Conservation (phyloP, 805 yeast species). For the Blastobotrys parvus region DNA sequence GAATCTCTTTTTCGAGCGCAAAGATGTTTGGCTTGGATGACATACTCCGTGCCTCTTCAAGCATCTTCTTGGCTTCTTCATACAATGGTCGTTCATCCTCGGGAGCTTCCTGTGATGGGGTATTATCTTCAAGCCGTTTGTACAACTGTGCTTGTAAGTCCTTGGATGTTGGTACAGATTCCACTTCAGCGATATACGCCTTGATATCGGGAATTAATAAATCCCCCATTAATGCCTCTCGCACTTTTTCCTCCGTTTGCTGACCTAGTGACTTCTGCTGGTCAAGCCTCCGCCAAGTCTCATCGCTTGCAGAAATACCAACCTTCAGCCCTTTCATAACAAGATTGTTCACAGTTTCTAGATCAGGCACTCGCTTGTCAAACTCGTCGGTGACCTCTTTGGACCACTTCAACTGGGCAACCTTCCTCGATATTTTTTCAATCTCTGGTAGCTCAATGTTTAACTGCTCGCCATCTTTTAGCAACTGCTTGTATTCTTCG, state of each 20-base stretch:
- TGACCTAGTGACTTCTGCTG: constrained; percentile 13
- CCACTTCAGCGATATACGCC: neutral
- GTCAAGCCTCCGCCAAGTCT: constrained; percentile 9
- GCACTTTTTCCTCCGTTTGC: constrained; percentile 19
- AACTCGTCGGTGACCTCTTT: constrained; percentile 20
- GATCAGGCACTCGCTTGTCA: constrained; percentile 14
- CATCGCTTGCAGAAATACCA: constrained; percentile 21
- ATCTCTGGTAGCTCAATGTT: constrained; percentile 48
- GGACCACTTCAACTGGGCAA: constrained; percentile 35
- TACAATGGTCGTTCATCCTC: constrained; percentile 28
- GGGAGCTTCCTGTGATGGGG: neutral
- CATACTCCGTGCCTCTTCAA: constrained; percentile 19
- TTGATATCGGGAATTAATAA: constrained; percentile 1
- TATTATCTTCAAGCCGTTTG: neutral
- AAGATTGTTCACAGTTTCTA: constrained; percentile 19
- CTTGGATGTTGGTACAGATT: neutral
- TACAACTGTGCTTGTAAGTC: neutral
- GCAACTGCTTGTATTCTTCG: constrained; percentile 44
- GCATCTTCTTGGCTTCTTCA: constrained; percentile 22
- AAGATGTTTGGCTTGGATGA: constrained; percentile 15
- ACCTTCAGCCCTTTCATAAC: constrained; percentile 22
- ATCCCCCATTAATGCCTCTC: constrained; percentile 6
- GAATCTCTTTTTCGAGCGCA: constrained; percentile 19
- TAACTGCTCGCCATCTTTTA: constrained; percentile 50
- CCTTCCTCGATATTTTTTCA: constrained; percentile 33